These are phyloP conservation scores for Entomortierella beljakovae DNA, from an alignment of 192 early-diverging fungal species.

Conservation along the genomic window DNA sequence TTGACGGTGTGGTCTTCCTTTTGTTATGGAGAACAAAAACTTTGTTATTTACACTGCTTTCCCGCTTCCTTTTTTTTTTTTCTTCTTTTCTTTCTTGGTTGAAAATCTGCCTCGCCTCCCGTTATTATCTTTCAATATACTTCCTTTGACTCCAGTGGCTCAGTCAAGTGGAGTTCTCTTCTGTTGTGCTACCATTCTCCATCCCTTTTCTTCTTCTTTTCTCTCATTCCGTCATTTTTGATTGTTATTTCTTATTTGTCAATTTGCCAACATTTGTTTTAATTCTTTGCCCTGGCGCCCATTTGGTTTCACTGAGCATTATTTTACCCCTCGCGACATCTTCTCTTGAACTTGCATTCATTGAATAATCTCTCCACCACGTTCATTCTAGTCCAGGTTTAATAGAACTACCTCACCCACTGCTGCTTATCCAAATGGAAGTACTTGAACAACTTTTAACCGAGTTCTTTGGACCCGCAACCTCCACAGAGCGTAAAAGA, in stretches of 20 bases:
- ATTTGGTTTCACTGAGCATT: too few species aligned
- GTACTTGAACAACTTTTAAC: constrained; percentile 39
- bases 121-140: too few species aligned
- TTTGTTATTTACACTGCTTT: too few species aligned
- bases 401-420: background rate
- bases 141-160: too few species aligned
- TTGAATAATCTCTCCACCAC: background rate
- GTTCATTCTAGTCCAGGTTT: background rate
- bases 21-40: too few species aligned
- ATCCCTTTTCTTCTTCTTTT: background rate
- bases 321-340: background rate
- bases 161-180: background rate
- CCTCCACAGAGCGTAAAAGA: constrained; percentile 40
- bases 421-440: constrained; percentile 23
- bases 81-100: background rate
- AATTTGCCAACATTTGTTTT: background rate
- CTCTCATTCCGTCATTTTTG: background rate
- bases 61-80: background rate
- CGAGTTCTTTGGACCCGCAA: constrained; percentile 45
- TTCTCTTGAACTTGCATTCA: background rate
- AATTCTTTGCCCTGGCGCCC: background rate
- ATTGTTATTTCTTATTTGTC: background rate
- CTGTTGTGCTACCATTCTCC: background rate
- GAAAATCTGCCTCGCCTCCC: background rate
- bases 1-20: too few species aligned